Percentiles rank a stretch among this genome's conserved stretches.
These are phyloP conservation scores for Osmanthus fragrans DNA, from an alignment of 257 asterid genomes.

Conservation along the genomic window DNA sequence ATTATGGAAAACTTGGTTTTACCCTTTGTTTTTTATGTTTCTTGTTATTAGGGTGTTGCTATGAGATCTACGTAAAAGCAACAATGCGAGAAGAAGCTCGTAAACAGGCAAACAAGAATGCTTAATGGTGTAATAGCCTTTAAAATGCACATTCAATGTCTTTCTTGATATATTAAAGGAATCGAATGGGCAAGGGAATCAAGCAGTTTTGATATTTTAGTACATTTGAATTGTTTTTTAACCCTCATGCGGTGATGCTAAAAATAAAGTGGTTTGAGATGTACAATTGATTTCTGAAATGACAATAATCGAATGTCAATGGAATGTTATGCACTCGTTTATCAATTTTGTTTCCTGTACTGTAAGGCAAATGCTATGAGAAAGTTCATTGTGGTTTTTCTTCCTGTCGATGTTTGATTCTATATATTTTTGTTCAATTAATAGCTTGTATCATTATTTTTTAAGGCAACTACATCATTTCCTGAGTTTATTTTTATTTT, in stretches of 20 bases:
- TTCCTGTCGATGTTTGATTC: conserved; percentile 1
- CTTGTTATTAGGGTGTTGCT: conserved; percentile 47
- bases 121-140: neutral
- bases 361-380: neutral
- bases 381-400: neutral
- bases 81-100: conserved; percentile 44
- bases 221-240: conserved; percentile 3
- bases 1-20: neutral
- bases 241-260: conserved; percentile 12
- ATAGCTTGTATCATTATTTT: too few species aligned
- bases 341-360: neutral
- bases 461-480: too few species aligned
- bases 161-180: neutral
- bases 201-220: conserved; percentile 6
- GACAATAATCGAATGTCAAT: neutral
- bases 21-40: conserved; percentile 4
- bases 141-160: conserved; percentile 1
- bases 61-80: conserved; percentile 47
- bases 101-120: conserved; percentile 31
- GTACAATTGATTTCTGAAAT: neutral
- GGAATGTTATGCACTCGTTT: neutral
- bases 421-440: too few species aligned
- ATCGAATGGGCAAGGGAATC: neutral
- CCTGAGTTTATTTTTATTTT: too few species aligned
- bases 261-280: conserved; percentile 25